A percentile compares a stretch with the other conserved stretches of the same genome.
These are phyloP conservation scores for Jamesozyma gamospora DNA, from an alignment of 805 yeast species.

Conservation along the genomic window DNA sequence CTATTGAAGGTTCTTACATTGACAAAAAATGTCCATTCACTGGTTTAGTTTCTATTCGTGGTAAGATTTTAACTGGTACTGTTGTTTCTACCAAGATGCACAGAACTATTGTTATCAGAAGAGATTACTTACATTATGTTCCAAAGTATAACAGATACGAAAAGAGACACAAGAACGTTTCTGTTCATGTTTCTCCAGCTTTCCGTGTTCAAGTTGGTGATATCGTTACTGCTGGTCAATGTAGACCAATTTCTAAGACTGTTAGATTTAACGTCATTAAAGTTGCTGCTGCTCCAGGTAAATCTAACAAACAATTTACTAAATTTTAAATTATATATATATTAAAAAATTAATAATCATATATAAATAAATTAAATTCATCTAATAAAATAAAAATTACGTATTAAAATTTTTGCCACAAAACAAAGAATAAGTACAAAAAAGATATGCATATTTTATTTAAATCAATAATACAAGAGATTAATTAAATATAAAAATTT, in stretches of 20 bases:
- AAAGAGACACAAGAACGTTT: conserved; percentile 99
- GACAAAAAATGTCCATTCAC: conserved; percentile 99
- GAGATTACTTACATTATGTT: conserved; percentile 99
- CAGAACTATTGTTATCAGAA: conserved; percentile 99
- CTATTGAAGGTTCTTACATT: conserved; percentile 97
- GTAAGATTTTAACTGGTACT: conserved; percentile 97
- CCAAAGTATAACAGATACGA: conserved; percentile 99
- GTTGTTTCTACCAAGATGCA: conserved; percentile 99
- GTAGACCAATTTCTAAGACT: conserved; percentile 99
- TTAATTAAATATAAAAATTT: no score
- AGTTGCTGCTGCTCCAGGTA: conserved; percentile 81
- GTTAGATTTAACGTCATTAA: conserved; percentile 99
- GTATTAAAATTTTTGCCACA: not conserved
- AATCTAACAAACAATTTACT: conserved; percentile 82
- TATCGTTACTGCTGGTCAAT: conserved; percentile 98
- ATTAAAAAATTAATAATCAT: not conserved
- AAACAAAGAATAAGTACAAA: no score
- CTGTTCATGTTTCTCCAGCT: conserved; percentile 99
- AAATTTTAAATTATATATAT: conserved; percentile 60
- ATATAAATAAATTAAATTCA: conserved; percentile 1
- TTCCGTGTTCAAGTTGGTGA: conserved; percentile 99
- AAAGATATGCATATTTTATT: no score
- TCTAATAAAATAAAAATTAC: conserved; percentile 2
- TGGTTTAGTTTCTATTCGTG: conserved; percentile 96
- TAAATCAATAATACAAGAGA: no score